Percentiles rank a stretch among this genome's conserved stretches.
Conservation (phyloP, 441 rosid genomes). For the Pelargonium myrrhifolium region DNA sequence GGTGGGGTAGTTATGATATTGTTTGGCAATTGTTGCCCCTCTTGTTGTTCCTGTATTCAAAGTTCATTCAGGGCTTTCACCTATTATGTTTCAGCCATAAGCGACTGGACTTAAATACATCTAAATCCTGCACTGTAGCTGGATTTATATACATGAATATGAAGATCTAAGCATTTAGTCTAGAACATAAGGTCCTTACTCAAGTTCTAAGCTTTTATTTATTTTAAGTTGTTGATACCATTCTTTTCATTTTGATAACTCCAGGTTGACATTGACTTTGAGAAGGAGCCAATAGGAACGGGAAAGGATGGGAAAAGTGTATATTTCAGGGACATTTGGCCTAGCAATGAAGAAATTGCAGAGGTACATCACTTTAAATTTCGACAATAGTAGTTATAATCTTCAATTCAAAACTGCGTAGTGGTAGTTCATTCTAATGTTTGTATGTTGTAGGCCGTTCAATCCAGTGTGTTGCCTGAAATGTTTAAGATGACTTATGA, state of each 20-base stretch:
- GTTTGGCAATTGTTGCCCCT: neutral
- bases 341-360: slow-evolving; percentile 47
- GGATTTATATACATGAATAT: too few species aligned
- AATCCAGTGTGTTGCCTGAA: slow-evolving; percentile 43
- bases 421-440: neutral
- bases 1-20: neutral
- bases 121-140: too few species aligned
- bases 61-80: too few species aligned
- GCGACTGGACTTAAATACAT: too few species aligned
- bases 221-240: neutral
- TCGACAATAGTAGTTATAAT: neutral
- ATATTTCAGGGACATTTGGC: slow-evolving; percentile 55
- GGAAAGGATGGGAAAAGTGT: slow-evolving; percentile 43
- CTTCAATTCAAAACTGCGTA: neutral
- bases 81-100: too few species aligned
- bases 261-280: slow-evolving; percentile 63
- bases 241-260: neutral
- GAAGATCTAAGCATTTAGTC: neutral
- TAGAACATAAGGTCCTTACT: neutral
- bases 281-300: slow-evolving; percentile 45
- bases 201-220: neutral
- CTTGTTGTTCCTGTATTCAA: neutral
- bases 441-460: slow-evolving; percentile 32
- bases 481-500: slow-evolving; percentile 56
- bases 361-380: slow-evolving; percentile 26